Percentiles rank a stretch among this genome's conserved stretches.
phyloP scores from a whole-genome alignment of 1,284 basidiomycete species.

The Ceratobasidium sp. region DNA sequence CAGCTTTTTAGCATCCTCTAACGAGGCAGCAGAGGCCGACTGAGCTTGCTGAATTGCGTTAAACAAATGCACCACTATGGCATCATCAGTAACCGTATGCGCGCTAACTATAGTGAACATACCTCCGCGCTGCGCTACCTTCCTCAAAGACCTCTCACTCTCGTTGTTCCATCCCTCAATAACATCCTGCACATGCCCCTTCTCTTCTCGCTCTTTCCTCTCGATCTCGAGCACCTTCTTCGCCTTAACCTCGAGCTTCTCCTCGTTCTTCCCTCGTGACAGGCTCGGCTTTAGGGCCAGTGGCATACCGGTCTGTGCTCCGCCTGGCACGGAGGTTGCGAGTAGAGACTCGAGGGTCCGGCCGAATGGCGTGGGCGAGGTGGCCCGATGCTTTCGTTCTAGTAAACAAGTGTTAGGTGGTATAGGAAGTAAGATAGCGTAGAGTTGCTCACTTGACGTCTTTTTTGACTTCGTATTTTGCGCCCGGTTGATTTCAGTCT shows the following conservation, averaged over 20 bases:
- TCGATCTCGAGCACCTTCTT: conserved; percentile 74
- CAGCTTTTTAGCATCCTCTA: conserved; percentile 66
- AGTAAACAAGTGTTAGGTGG: neutral
- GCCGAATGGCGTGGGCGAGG: conserved; percentile 76
- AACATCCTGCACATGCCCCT: conserved; percentile 73
- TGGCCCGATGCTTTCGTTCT: conserved; percentile 79
- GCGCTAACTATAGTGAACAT: conserved; percentile 48
- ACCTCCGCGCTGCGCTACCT: conserved; percentile 86
- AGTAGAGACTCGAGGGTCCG: conserved; percentile 74
- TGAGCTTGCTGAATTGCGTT: conserved; percentile 85
- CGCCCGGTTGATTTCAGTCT: conserved; percentile 68
- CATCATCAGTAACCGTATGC: neutral
- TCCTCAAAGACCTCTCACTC: conserved; percentile 75
- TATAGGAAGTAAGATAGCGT: neutral
- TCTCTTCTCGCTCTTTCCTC: conserved; percentile 80
- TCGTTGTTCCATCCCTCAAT: conserved; percentile 87
- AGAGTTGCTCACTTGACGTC: conserved; percentile 62
- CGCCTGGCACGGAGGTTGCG: conserved; percentile 58
- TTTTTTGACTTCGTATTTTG: conserved; percentile 73
- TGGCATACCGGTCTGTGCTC: conserved; percentile 70
- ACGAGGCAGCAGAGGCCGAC: conserved; percentile 61
- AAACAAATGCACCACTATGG: conserved; percentile 79
- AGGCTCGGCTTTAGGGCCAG: conserved; percentile 80
- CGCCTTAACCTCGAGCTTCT: conserved; percentile 75
- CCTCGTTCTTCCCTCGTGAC: conserved; percentile 71